Evolutionary conservation across 805 yeast genomes (phyloP).

Genomic region (Blastobotrys terrestris): DNA sequence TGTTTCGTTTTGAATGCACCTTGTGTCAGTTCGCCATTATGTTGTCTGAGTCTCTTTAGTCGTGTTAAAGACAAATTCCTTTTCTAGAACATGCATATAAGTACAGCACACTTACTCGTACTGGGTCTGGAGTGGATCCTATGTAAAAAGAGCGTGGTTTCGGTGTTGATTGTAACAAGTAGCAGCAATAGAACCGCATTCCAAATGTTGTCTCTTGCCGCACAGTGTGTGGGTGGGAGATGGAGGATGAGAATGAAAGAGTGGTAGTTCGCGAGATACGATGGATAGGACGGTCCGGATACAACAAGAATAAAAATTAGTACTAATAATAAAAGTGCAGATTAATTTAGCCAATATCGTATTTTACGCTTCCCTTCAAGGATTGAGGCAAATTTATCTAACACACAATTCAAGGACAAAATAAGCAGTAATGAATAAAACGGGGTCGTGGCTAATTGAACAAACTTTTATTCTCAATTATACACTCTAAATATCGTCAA

Average conservation of each 20-base stretch:
- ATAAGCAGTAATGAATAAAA: not conserved
- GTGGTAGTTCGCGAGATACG: not conserved
- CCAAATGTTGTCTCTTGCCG: not conserved
- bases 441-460: not conserved
- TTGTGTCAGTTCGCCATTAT: conserved; percentile 60
- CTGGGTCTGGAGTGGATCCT: conserved; percentile 79
- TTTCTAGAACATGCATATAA: not conserved
- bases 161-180: conserved; percentile 55
- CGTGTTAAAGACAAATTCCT: too few relatives aligned
- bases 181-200: conserved; percentile 65
- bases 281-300: not conserved
- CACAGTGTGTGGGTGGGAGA: not conserved
- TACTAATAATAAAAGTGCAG: too few relatives aligned
- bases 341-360: too few relatives aligned
- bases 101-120: conserved; percentile 30
- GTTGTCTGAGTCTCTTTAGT: conserved; percentile 69
- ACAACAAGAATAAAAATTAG: not conserved
- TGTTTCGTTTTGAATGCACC: conserved; percentile 67
- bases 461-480: conserved; percentile 3
- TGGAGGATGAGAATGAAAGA: not conserved
- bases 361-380: too few relatives aligned
- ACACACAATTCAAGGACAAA: too few relatives aligned
- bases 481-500: conserved; percentile 87
- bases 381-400: too few relatives aligned
- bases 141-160: conserved; percentile 59